Evolutionary conservation across 495 filamentous ascomycete genomes (phyloP), one percentile per base, ranked within the genome.

Genomic region (Trichoderma erinaceum): DNA sequence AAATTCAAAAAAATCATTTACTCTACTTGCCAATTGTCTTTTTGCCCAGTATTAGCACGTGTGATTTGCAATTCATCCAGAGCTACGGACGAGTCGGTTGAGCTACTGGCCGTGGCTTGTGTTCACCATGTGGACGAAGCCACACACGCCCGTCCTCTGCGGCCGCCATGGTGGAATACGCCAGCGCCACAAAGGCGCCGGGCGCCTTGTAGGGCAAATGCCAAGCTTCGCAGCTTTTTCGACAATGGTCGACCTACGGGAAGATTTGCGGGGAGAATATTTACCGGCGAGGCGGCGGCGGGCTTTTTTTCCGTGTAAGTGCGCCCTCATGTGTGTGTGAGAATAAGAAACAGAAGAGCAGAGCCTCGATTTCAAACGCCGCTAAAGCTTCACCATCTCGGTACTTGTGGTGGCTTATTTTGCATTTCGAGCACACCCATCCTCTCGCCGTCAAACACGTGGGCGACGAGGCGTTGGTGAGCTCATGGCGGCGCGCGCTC

Each of bases 251-350:
- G 5, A 18, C 12, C 50, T 21, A 23, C 50, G 50, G 50, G 21
- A 56, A 56, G 50, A 27, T 56, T 56, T 56, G 50, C 50, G 50
- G 50, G 50, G 50, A 56, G 50, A 56, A 21, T 56, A 15, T 56
- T 11, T 4, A 11, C 50, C 50, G 50, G 50, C 3, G 6, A 21
- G 21, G 50, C 50, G 50, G 50, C 16, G 50, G 50, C 18, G 8
- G 16, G 16, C n/a, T 56, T 56, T 25, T 4, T 4, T 11, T 4
- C 8, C n/a, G 7, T n/a, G 8, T n/a, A 11, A n/a, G 50, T 23
- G 8, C n/a, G 16, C n/a, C 35, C 35, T 38, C 7, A 5, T 38
- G 35, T 38, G 35, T 10, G 35, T 38, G 35, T 38, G 35, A 38
- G 35, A 38, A 10, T 38, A 0, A 38, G 35, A 38, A 38, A 7